Evolutionary conservation across 495 filamentous ascomycete genomes (phyloP), one percentile per base, ranked within the genome.

Genomic region (Parmelia sp.): DNA sequence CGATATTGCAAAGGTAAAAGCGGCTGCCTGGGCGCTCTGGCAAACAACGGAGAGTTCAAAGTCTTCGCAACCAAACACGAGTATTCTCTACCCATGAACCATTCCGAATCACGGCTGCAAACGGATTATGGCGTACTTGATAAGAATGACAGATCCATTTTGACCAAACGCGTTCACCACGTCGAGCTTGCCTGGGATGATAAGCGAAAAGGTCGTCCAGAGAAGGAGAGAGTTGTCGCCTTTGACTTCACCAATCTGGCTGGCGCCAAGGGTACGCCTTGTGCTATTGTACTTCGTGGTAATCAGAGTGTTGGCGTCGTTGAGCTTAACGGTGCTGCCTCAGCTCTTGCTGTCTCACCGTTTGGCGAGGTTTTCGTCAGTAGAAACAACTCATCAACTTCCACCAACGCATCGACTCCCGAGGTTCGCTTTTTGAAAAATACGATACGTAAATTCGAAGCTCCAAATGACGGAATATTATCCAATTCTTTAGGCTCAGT

Each of bases 201-300:
- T 62, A 70, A 74, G 37, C 71, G 67, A 37, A 73, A 79, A 39
- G 68, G 80, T 0, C 76, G 74, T 73, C 62, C 80, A 70, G 76
- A 86, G 74, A 77, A 82, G 14, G 81, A 88, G 49, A 82, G 87
- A 21, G 84, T 96, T 37, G 88, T 94, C 0, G 89, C 88, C 2
- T 96, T 96, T 72, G 92, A 97, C 70, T 96, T 91, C 79, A 79
- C 95, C 61, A 89, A 70, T 71, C 83, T 79, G 75, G 86, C 82
- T 76, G 55, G 80, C 3, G 76, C 82, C 12, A 75, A 86, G 49
- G 86, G 86, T 12, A 69, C 44, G 57, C 84, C 88, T 27, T 83
- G 84, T 57, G 80, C 85, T 40, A 76, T 96, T 65, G 85, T 87
- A 8, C 75, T 92, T 21, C 81, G 87, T 55, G 86, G 85, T 8